Base-by-base conservation (phyloP, 345 rosid genomes). In the Lumnitzera racemosa region DNA sequence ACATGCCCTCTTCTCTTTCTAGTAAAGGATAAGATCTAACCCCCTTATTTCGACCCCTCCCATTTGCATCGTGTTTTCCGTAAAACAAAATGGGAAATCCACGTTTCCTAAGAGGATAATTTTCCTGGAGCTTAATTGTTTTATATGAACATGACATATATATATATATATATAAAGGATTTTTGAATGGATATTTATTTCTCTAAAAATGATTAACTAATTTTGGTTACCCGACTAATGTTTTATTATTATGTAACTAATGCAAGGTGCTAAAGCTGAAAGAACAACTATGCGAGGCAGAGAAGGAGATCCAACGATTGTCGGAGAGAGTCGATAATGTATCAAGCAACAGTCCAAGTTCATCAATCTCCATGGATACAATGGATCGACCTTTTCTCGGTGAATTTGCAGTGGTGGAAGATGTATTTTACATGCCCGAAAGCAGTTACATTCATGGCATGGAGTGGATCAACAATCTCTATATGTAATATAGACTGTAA, bases 211-310 rank as follows among this genome's bases (percentile, higher is more conserved):
- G 43, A 36, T 36, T 36, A 9, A 9, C 7, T 36, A 36, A 36
- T 36, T 36, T 5, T 36, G 43, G 7, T 36, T 36, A 9, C 11
- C 11, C 1, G 43, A 36, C 10, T 36, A 36, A 36, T 49, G 9
- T n/a, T 11, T n/a, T n/a, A n/a, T n/a, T 15, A 2, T 16, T 20
- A 3, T 15, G 50, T 20, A 20, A 20, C 6, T 5, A 49, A 12
- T 55, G n/a, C 63, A 88, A 88, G 98, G 79, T 91, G 12, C 3
- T 81, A 36, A 77, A 76, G 68, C 78, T 91, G 50, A 81, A 75
- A 6, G 84, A 80, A 4, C 78, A 80, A 41, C 55, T 83, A 5
- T 49, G 36, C 1, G 88, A 77, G 46, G 73, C 91, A 10, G 75
- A 80, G 53, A 83, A 71, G 14, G 89, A 88, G 64, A 80, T 81